Conservation (phyloP, 352 stramenopile species). For the Phytophthora multivora region DNA sequence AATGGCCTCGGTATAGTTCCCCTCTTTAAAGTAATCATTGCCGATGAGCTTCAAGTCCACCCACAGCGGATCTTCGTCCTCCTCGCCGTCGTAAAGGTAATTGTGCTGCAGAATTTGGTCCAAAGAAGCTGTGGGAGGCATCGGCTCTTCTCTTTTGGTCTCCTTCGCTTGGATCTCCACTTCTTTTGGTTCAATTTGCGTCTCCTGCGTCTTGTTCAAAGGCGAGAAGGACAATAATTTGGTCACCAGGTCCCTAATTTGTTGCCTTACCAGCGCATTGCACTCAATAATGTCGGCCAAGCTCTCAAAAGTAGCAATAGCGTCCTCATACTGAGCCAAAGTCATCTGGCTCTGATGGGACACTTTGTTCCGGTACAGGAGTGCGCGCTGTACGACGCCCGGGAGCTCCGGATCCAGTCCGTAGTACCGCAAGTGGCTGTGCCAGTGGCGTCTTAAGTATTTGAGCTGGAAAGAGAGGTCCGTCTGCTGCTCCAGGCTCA, state of each 20-base stretch:
- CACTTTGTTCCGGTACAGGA: constrained; percentile 45
- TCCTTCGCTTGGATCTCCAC: not conserved
- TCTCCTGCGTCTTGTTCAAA: constrained; percentile 2
- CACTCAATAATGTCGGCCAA: constrained; percentile 45
- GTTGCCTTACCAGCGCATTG: constrained; percentile 26
- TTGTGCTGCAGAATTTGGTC: constrained; percentile 36
- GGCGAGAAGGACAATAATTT: constrained; percentile 35
- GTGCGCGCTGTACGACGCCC: constrained; percentile 33
- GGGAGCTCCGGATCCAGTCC: constrained; percentile 32
- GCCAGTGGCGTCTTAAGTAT: constrained; percentile 44
- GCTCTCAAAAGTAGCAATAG: constrained; percentile 41
- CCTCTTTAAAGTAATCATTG: constrained; percentile 41
- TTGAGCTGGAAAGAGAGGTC: constrained; percentile 46
- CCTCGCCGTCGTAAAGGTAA: constrained; percentile 26
- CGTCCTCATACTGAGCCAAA: constrained; percentile 31
- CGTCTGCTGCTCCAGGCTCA: constrained; percentile 25
- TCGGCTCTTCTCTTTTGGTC: not conserved
- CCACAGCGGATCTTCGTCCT: constrained; percentile 31
- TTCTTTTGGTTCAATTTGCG: not conserved
- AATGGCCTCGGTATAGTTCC: constrained; percentile 38
- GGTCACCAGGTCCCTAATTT: constrained; percentile 36
- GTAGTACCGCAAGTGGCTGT: constrained; percentile 40
- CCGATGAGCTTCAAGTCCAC: constrained; percentile 39
- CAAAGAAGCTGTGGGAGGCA: constrained; percentile 15
- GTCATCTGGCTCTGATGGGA: constrained; percentile 40